Conservation (phyloP, 345 rosid species). For the Citrus trifoliata region DNA sequence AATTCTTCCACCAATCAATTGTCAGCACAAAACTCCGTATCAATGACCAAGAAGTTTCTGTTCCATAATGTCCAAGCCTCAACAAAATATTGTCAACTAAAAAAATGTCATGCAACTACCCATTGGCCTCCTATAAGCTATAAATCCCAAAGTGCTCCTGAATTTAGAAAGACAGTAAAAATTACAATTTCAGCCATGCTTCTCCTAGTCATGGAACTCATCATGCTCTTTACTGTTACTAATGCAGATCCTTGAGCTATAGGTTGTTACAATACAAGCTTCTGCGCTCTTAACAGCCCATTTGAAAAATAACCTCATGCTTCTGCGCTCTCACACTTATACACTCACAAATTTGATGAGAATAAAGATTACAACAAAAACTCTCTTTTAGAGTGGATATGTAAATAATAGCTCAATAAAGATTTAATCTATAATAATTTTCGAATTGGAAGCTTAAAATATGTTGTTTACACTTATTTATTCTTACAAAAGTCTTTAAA, state of each 20-base stretch:
- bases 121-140: neutral
- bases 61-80: neutral
- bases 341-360: too few relatives aligned
- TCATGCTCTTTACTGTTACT: neutral
- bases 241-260: neutral
- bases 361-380: too few relatives aligned
- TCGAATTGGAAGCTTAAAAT: too few relatives aligned
- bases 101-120: neutral
- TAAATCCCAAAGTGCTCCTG: neutral
- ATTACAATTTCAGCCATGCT: neutral
- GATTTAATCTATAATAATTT: too few relatives aligned
- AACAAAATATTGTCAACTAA: neutral
- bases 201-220: conserved; percentile 1
- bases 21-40: neutral
- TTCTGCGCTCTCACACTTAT: too few relatives aligned
- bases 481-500: too few relatives aligned
- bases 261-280: neutral
- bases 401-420: too few relatives aligned
- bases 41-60: neutral
- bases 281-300: conserved; percentile 8
- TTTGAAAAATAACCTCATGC: conserved; percentile 15
- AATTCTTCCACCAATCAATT: neutral
- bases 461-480: too few relatives aligned
- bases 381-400: too few relatives aligned
- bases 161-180: neutral